Conservation (phyloP, 2,329 filamentous ascomycete species). For the Ilyonectria robusta region DNA sequence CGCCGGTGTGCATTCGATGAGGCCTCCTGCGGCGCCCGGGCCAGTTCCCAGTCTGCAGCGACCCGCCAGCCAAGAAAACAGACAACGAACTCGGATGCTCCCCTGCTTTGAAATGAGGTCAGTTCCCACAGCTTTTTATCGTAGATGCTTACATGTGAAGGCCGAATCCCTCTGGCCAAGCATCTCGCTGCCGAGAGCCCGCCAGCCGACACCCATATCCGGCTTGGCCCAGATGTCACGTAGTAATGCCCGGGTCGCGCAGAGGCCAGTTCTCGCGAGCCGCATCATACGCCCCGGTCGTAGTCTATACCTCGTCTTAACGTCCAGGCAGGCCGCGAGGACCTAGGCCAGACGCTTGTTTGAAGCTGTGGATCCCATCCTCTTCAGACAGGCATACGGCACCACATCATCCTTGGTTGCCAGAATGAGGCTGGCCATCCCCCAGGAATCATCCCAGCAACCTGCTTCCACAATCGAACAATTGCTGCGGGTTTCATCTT, state of each 20-base stretch:
- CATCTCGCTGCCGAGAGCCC: conserved; percentile 10
- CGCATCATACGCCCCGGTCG: conserved; percentile 2
- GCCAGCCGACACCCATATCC: conserved; percentile 7
- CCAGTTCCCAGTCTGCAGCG: conserved; percentile 25
- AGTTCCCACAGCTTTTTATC: conserved; percentile 8
- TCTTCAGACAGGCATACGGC: not conserved
- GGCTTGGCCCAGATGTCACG: conserved; percentile 3
- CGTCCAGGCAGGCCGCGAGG: not conserved
- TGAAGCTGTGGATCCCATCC: not conserved
- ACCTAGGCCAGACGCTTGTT: not conserved
- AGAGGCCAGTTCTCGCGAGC: conserved; percentile 4
- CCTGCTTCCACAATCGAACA: not conserved
- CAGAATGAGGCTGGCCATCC: not conserved
- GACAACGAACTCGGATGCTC: conserved; percentile 4
- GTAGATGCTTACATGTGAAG: conserved; percentile 8
- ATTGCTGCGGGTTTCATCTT: conserved; percentile 3
- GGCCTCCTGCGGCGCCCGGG: conserved; percentile 31
- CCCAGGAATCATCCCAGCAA: not conserved
- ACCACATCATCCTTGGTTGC: not conserved
- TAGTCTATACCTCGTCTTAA: not conserved
- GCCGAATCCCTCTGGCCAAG: conserved; percentile 1
- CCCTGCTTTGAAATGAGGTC: conserved; percentile 8
- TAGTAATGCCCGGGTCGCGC: not conserved
- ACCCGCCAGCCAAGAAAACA: conserved; percentile 27
- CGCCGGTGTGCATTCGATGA: conserved; percentile 19